Percentiles rank a stretch among this genome's conserved stretches.
These are phyloP conservation scores for Kluyveromyces starmeri DNA, from an alignment of 805 yeast genomes.

Conservation along the genomic window DNA sequence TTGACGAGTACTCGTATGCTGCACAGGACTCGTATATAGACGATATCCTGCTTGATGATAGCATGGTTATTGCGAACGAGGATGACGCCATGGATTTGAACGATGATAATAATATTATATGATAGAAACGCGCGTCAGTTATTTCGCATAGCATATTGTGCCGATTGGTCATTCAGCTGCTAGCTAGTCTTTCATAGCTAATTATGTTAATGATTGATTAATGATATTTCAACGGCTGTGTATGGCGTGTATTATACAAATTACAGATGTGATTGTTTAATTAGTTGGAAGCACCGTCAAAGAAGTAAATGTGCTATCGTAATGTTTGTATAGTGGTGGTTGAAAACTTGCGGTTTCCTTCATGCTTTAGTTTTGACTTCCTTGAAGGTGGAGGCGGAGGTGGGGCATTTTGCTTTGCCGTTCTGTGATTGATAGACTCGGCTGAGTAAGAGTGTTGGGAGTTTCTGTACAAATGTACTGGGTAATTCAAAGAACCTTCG, in stretches of 20 bases:
- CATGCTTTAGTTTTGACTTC: slow-evolving; percentile 11
- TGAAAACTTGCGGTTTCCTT: slow-evolving; percentile 9
- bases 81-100: slow-evolving; percentile 22
- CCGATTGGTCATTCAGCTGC: no score
- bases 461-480: slow-evolving; percentile 9
- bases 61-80: slow-evolving; percentile 22
- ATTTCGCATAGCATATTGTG: no score
- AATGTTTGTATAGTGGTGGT: slow-evolving; percentile 1
- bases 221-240: no score
- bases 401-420: slow-evolving; percentile 25
- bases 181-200: no score
- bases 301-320: no score
- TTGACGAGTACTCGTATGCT: slow-evolving; percentile 70
- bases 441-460: slow-evolving; percentile 22
- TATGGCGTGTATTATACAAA: no score
- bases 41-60: slow-evolving; percentile 30
- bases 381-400: slow-evolving; percentile 34
- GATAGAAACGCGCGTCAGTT: no score
- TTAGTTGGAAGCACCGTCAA: no score
- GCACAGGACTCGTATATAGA: slow-evolving; percentile 42
- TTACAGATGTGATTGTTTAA: no score
- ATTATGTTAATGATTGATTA: no score
- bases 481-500: slow-evolving; percentile 4
- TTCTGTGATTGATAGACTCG: slow-evolving; percentile 29
- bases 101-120: slow-evolving; percentile 21